These are phyloP conservation scores for Eucalyptus cladocalyx DNA, from an alignment of 345 rosid genomes.

Conservation along the genomic window DNA sequence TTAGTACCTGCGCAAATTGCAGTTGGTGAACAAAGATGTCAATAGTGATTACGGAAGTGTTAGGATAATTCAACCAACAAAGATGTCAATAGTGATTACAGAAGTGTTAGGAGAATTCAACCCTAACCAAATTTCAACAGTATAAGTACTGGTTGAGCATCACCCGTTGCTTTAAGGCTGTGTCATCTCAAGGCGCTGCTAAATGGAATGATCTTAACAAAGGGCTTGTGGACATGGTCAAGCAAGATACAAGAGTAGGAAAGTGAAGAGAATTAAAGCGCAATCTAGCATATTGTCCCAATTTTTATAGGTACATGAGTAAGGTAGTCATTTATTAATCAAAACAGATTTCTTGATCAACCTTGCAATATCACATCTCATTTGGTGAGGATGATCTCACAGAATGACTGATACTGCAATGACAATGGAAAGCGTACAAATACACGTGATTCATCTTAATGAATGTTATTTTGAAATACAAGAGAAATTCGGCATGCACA, in stretches of 20 bases:
- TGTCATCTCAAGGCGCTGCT: not conserved
- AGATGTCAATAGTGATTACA: too few species aligned
- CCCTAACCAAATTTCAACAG: not conserved
- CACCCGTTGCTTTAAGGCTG: not conserved
- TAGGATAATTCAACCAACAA: slow-evolving; percentile 63
- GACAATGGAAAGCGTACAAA: not conserved
- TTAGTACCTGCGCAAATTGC: slow-evolving; percentile 54
- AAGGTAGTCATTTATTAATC: not conserved
- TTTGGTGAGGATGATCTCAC: not conserved
- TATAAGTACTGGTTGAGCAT: not conserved
- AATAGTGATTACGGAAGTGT: slow-evolving; percentile 42
- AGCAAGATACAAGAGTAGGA: not conserved
- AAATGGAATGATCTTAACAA: not conserved
- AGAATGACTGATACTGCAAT: not conserved
- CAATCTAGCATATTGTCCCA: not conserved
- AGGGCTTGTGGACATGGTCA: not conserved
- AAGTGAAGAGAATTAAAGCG: not conserved
- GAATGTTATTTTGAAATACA: not conserved
- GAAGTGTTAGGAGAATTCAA: not conserved
- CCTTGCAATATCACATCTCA: not conserved
- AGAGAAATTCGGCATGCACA: not conserved
- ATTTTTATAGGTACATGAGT: not conserved
- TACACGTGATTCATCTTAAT: not conserved
- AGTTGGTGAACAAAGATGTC: slow-evolving; percentile 67
- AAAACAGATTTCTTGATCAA: not conserved